These are phyloP conservation scores for Aciculoconidium aculeatum DNA, from an alignment of 805 yeast genomes.

Conservation along the genomic window DNA sequence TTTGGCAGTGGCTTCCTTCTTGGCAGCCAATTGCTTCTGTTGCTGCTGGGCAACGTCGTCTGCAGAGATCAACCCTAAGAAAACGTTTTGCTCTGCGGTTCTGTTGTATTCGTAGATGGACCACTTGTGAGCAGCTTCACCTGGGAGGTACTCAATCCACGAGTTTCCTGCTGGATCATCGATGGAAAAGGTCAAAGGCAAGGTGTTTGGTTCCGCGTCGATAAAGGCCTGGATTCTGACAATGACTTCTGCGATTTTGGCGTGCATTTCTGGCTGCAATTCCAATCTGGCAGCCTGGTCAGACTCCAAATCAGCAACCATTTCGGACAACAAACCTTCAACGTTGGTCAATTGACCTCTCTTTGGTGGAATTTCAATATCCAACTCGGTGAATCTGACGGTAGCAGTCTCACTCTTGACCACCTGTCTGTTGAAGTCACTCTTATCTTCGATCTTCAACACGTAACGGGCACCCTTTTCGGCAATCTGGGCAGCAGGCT, in stretches of 20 bases:
- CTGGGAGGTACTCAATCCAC: conserved; percentile 87
- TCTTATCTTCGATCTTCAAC: conserved; percentile 58
- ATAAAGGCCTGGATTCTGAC: conserved; percentile 52
- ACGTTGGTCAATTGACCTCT: conserved; percentile 89
- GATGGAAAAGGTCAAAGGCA: conserved; percentile 72
- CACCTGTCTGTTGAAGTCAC: conserved; percentile 84
- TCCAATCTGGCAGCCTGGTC: conserved; percentile 80
- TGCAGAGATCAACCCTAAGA: conserved; percentile 72
- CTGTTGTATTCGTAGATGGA: conserved; percentile 74
- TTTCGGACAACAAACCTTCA: conserved; percentile 82
- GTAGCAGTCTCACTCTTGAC: conserved; percentile 85
- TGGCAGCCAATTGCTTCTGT: conserved; percentile 45
- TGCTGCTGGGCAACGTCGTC: conserved; percentile 49
- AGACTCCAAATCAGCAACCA: conserved; percentile 69
- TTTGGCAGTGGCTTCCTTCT: conserved; percentile 34
- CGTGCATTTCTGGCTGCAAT: conserved; percentile 67
- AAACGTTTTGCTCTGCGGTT: conserved; percentile 82
- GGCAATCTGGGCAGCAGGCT: conserved; percentile 91
- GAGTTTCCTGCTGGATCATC: conserved; percentile 98
- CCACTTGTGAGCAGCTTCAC: conserved; percentile 88
- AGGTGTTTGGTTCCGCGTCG: conserved; percentile 57
- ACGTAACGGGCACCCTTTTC: conserved; percentile 77
- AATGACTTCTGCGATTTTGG: conserved; percentile 69
- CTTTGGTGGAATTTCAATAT: conserved; percentile 92
- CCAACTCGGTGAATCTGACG: conserved; percentile 76